A percentile compares a stretch with the other conserved stretches of the same genome.
Evolutionary conservation across 1,139 yeast species (phyloP).

Genomic region (Candida neerlandica): DNA sequence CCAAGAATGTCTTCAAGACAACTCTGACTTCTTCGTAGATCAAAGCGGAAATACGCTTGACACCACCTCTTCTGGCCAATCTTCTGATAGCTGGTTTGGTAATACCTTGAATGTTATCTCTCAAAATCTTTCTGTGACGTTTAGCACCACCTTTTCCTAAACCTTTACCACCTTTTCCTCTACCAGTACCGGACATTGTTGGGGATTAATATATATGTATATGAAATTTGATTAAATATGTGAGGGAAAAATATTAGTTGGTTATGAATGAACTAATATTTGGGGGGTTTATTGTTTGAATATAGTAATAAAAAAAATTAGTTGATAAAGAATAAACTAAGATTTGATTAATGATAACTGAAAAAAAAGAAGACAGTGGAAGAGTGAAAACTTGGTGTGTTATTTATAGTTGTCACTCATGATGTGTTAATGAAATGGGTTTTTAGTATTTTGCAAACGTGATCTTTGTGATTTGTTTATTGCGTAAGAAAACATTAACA

Average conservation of each 20-base stretch:
- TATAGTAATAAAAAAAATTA: too few species aligned
- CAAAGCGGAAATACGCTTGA: conserved; percentile 98
- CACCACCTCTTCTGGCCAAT: conserved; percentile 99
- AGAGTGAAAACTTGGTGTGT: not conserved
- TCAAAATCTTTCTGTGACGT: conserved; percentile 99
- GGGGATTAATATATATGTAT: not conserved
- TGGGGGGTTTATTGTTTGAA: too few species aligned
- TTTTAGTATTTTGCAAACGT: conserved; percentile 2
- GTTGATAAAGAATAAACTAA: too few species aligned
- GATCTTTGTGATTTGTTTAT: conserved; percentile 3
- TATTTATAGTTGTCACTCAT: not conserved
- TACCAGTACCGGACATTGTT: conserved; percentile 56
- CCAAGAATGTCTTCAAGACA: conserved; percentile 93
- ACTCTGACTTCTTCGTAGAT: conserved; percentile 99
- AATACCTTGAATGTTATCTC: conserved; percentile 99
- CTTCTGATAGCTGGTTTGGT: conserved; percentile 99
- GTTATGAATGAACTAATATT: too few species aligned
- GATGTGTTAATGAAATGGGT: not conserved
- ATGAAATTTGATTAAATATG: not conserved
- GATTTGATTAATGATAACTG: too few species aligned
- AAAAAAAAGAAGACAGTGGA: not conserved
- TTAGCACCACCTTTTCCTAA: conserved; percentile 99
- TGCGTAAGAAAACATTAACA: too few species aligned
- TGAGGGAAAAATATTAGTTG: not conserved
- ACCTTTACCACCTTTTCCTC: conserved; percentile 99